A percentile compares a stretch with the other conserved stretches of the same genome.
Evolutionary conservation across 2,329 filamentous ascomycete genomes (phyloP).

Genomic region (Fusarium sp.): DNA sequence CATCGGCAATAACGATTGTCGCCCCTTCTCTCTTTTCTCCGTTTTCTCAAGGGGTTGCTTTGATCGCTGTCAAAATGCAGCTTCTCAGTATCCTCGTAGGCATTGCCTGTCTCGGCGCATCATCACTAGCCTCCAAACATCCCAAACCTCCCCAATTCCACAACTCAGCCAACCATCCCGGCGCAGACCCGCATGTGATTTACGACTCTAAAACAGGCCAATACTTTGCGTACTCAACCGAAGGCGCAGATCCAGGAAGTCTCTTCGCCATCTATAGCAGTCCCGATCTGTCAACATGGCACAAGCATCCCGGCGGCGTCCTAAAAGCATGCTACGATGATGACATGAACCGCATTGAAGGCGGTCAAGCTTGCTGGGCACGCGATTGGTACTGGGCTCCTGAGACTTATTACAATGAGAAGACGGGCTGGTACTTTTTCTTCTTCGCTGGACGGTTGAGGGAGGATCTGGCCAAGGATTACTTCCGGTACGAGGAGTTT

Average conservation of each 20-base stretch:
- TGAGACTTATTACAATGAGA: constrained; percentile 51
- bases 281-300: constrained; percentile 52
- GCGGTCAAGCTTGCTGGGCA: constrained; percentile 52
- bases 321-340: constrained; percentile 49
- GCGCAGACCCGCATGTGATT: constrained; percentile 49
- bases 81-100: neutral
- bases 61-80: constrained; percentile 2
- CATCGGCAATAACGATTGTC: neutral
- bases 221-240: constrained; percentile 53
- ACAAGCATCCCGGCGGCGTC: constrained; percentile 48
- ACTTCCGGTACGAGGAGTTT: constrained; percentile 51
- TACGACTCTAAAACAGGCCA: constrained; percentile 46
- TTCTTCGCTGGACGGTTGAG: constrained; percentile 51
- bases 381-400: constrained; percentile 53
- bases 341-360: constrained; percentile 44
- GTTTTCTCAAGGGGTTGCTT: neutral
- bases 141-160: constrained; percentile 46
- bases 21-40: neutral
- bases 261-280: constrained; percentile 52
- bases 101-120: neutral
- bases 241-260: constrained; percentile 48
- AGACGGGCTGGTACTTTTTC: constrained; percentile 53
- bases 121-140: constrained; percentile 4
- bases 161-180: constrained; percentile 49
- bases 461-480: constrained; percentile 47